phyloP scores from a whole-genome alignment of 257 asterid species.

The Cruciata laevipes region DNA sequence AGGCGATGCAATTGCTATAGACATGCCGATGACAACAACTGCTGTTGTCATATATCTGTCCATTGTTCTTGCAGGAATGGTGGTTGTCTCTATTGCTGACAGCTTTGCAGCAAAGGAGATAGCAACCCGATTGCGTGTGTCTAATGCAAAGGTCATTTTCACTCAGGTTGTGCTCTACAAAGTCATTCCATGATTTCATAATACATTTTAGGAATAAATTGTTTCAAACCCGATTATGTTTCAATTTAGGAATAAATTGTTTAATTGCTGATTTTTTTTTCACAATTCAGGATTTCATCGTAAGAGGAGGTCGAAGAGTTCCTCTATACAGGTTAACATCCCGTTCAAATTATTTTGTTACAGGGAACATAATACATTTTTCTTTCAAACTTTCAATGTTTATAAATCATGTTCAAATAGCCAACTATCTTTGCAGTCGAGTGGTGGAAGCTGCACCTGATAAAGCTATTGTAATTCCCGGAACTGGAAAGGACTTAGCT shows the following conservation, averaged over 20 bases:
- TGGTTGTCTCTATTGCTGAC: slow-evolving; percentile 89
- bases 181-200: not conserved
- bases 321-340: slow-evolving; percentile 75
- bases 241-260: not conserved
- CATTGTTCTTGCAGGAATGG: slow-evolving; percentile 66
- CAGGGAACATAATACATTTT: not conserved
- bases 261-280: slow-evolving; percentile 16
- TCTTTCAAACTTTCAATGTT: not conserved
- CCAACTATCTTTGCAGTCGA: slow-evolving; percentile 42
- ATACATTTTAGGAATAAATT: not conserved
- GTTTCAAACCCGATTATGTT: not conserved
- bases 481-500: slow-evolving; percentile 54
- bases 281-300: slow-evolving; percentile 63
- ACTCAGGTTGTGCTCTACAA: slow-evolving; percentile 51
- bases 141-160: slow-evolving; percentile 76
- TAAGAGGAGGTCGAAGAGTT: slow-evolving; percentile 76
- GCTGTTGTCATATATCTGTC: slow-evolving; percentile 88
- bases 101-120: slow-evolving; percentile 92
- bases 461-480: slow-evolving; percentile 66
- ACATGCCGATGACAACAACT: slow-evolving; percentile 91
- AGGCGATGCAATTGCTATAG: slow-evolving; percentile 89
- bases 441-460: slow-evolving; percentile 69
- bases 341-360: not conserved
- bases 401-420: not conserved
- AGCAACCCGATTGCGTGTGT: slow-evolving; percentile 65